Conservation (phyloP, 192 early-diverging fungal genomes). For the Rhizophlyctis rosea region DNA sequence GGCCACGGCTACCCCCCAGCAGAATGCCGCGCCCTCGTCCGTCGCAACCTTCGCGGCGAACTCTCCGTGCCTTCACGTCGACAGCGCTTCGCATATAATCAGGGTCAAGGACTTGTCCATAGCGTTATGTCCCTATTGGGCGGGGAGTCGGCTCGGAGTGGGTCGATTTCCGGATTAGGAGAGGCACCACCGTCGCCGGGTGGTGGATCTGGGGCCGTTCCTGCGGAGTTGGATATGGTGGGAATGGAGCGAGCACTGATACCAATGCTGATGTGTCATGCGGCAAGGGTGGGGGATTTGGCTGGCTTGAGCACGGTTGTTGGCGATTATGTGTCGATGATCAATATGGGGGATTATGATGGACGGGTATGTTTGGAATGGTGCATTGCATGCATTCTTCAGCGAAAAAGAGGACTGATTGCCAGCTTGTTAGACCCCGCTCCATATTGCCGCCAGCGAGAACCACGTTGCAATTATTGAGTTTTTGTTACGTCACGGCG, state of each 20-base stretch:
- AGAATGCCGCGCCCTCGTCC: slow-evolving; percentile 76
- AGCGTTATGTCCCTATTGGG: slow-evolving; percentile 11
- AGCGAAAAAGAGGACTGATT: not conserved
- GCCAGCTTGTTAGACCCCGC: slow-evolving; percentile 54
- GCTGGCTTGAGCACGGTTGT: slow-evolving; percentile 66
- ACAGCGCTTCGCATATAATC: slow-evolving; percentile 65
- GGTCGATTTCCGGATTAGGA: too few species aligned
- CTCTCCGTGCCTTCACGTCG: slow-evolving; percentile 68
- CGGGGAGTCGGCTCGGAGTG: slow-evolving; percentile 6
- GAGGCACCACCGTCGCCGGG: too few species aligned
- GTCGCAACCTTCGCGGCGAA: slow-evolving; percentile 87
- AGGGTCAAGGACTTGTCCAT: slow-evolving; percentile 44
- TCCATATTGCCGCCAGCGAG: slow-evolving; percentile 82
- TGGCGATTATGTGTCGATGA: slow-evolving; percentile 52
- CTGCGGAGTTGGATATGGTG: slow-evolving; percentile 10
- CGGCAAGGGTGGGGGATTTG: slow-evolving; percentile 80
- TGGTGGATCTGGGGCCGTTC: not conserved
- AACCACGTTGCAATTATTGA: slow-evolving; percentile 71
- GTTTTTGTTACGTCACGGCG: slow-evolving; percentile 77
- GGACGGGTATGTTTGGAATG: slow-evolving; percentile 26
- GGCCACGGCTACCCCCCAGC: slow-evolving; percentile 65
- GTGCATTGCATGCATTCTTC: not conserved
- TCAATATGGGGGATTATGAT: slow-evolving; percentile 78
- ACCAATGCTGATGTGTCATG: slow-evolving; percentile 82
- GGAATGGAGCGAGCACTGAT: slow-evolving; percentile 71